These are phyloP conservation scores for Eutrema japonicum DNA, from an alignment of 345 rosid species.

Conservation along the genomic window DNA sequence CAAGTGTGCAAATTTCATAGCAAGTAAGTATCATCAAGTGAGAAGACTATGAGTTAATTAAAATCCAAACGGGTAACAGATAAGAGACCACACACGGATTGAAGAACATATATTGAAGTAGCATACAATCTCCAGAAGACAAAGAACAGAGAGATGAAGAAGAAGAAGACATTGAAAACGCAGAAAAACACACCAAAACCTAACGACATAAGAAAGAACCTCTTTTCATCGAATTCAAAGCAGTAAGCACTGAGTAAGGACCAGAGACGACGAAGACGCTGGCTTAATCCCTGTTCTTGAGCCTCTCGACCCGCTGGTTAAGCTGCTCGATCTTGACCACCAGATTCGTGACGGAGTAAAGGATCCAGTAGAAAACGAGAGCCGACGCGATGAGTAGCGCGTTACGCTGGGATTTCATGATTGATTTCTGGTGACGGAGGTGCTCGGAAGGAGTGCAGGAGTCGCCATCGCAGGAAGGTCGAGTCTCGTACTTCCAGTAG, in stretches of 20 bases:
- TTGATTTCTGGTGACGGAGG: constrained; percentile 89
- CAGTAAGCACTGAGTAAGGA: neutral
- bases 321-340: constrained; percentile 74
- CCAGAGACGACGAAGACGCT: neutral
- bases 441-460: constrained; percentile 77
- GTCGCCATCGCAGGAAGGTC: constrained; percentile 68
- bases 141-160: neutral
- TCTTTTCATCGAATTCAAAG: neutral
- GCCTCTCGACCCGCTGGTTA: constrained; percentile 73
- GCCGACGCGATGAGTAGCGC: constrained; percentile 77
- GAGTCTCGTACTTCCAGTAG: constrained; percentile 93
- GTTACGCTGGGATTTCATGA: constrained; percentile 92
- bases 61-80: neutral
- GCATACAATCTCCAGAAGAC: neutral
- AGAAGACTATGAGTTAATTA: neutral
- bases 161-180: neutral
- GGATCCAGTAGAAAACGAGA: constrained; percentile 80
- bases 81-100: constrained; percentile 2
- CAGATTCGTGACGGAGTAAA: constrained; percentile 70
- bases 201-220: neutral
- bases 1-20: neutral
- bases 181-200: neutral
- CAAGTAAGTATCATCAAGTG: neutral
- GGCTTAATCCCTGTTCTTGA: constrained; percentile 51
- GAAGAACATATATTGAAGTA: constrained; percentile 9